Base-by-base conservation (phyloP, 2,329 filamentous ascomycete genomes). In the Cladorrhinum sp. region DNA sequence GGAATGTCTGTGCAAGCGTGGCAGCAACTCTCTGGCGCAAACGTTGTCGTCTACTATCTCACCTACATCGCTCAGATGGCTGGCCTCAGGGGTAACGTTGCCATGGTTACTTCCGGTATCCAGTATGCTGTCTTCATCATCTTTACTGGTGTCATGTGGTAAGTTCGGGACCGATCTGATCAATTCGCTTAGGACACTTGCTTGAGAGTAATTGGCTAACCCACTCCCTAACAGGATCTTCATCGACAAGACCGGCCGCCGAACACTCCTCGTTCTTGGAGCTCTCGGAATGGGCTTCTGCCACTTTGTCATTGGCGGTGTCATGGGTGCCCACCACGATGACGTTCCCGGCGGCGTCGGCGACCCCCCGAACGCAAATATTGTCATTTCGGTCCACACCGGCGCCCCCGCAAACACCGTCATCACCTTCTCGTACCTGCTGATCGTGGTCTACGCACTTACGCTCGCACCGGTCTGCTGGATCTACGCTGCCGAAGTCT, bases 401-500 rank as follows among this genome's bases (percentile, higher is more conserved):
- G 84, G 82, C 18, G 62, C 76, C 0, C 77, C 83, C 12, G 82
- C 86, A 20, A 80, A 87, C 68, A 82, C 82, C 1, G 83, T 89
- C 58, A 89, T 89, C 64, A 83, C 83, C 20, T 87, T 88, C 67
- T 85, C 81, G 55, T 88, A 87, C 70, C 77, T 88, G 16, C 79
- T 88, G 61, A 83, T 87, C 67, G 79, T 87, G 66, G 77, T 86
- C 64, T 88, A 88, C 69, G 82, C 83, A 1, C 75, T 87, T n/a
- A 88, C 85, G 0, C 78, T 86, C 18, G 86, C 84, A 0, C 85
- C 85, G 0, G 82, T 86, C 2, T 83, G 81, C 58, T 88, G 86
- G 86, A 80, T 88, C 50, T 89, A 89, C 66, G 82, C 83, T 0
- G 82, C 84, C 16, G 86, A 89, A 71, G 82, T 87, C 2, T 87